These are phyloP conservation scores for Ostreobium quekettii DNA, from an alignment of 139 green algal genomes.

Conservation along the genomic window DNA sequence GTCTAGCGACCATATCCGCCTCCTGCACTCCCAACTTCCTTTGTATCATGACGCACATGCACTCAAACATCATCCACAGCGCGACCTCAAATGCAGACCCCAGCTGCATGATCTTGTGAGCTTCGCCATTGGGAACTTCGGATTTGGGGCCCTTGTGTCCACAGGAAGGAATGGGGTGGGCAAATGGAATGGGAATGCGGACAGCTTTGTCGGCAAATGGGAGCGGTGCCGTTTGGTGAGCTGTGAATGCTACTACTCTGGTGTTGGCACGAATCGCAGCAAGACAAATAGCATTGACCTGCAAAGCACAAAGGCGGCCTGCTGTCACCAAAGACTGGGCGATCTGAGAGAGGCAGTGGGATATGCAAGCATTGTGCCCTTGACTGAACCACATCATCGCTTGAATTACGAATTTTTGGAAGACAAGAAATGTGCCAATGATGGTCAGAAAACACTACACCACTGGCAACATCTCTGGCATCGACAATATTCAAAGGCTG, in stretches of 20 bases:
- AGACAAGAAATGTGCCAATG: background rate
- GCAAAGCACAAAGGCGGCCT: too few relatives aligned
- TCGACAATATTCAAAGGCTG: too few relatives aligned
- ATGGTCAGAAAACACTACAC: too few relatives aligned
- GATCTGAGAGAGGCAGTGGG: too few relatives aligned
- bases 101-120: conserved; percentile 7
- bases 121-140: background rate
- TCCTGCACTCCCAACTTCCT: background rate
- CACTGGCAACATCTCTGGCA: too few relatives aligned
- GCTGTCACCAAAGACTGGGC: too few relatives aligned
- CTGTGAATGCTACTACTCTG: conserved; percentile 20
- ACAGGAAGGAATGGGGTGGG: background rate
- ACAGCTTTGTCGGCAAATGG: conserved; percentile 26
- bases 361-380: too few relatives aligned
- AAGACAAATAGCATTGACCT: conserved; percentile 20
- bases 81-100: conserved; percentile 23
- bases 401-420: too few relatives aligned
- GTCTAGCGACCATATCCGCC: conserved; percentile 4
- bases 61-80: conserved; percentile 25
- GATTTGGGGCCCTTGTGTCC: background rate
- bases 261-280: conserved; percentile 13
- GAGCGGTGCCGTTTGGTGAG: conserved; percentile 20
- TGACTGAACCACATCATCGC: too few relatives aligned
- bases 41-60: conserved; percentile 6
- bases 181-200: conserved; percentile 14